Conservation (phyloP, 1,284 basidiomycete species). For the Fomitopsis palustris region DNA sequence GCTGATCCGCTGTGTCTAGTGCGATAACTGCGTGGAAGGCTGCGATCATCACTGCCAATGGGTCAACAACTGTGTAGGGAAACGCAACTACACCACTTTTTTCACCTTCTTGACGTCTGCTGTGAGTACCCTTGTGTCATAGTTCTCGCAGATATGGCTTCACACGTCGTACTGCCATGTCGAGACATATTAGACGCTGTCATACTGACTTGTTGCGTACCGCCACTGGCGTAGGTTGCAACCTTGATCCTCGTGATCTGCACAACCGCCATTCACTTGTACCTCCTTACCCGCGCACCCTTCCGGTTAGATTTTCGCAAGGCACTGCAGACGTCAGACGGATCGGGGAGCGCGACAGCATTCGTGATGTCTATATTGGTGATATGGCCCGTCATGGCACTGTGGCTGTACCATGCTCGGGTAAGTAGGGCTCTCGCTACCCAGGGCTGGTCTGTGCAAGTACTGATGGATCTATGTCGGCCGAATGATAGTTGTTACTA, state of each 20-base stretch:
- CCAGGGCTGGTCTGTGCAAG: not conserved
- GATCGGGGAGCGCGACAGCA: constrained; percentile 74
- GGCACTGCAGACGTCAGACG: constrained; percentile 49
- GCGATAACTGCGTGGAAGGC: constrained; percentile 92
- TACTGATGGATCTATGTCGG: constrained; percentile 3
- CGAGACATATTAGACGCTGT: not conserved
- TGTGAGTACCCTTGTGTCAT: constrained; percentile 43
- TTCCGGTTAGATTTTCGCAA: constrained; percentile 50
- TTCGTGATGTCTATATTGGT: constrained; percentile 68
- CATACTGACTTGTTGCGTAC: not conserved
- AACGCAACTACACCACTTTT: constrained; percentile 90
- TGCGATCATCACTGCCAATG: constrained; percentile 93
- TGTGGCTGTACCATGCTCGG: constrained; percentile 81
- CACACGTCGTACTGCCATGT: not conserved
- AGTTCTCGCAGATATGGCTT: not conserved
- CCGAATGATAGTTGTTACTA: constrained; percentile 58
- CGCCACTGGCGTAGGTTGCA: constrained; percentile 45
- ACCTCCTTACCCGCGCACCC: constrained; percentile 49
- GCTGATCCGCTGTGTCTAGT: constrained; percentile 41
- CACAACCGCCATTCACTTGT: constrained; percentile 81
- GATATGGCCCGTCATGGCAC: constrained; percentile 78
- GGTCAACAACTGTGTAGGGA: constrained; percentile 91
- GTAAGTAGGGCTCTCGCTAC: constrained; percentile 41
- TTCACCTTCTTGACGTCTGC: constrained; percentile 72
- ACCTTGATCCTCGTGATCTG: constrained; percentile 73